These are phyloP conservation scores for Aspergillus conjunctus DNA, from an alignment of 495 filamentous ascomycete genomes.

Conservation along the genomic window DNA sequence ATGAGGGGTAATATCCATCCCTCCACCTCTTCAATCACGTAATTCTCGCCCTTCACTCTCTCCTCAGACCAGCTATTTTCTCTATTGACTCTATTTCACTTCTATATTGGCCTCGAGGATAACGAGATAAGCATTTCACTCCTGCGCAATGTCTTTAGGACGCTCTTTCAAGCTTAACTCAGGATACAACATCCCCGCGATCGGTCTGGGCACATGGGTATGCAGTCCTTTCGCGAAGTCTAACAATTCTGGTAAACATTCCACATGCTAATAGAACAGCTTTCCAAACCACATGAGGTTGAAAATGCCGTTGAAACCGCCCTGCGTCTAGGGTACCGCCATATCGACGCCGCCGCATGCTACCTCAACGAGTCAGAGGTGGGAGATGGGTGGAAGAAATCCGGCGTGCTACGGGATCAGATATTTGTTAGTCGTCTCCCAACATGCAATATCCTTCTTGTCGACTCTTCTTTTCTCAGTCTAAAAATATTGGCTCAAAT, in stretches of 20 bases:
- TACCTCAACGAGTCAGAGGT: conserved; percentile 50
- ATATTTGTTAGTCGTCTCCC: conserved; percentile 40
- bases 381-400: conserved; percentile 46
- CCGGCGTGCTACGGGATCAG: conserved; percentile 43
- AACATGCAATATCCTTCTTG: background rate
- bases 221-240: conserved; percentile 12
- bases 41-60: no score
- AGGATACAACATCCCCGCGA: conserved; percentile 42
- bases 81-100: background rate
- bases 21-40: no score
- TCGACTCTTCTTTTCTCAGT: background rate
- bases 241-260: no score
- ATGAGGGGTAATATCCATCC: conserved; percentile 19
- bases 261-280: conserved; percentile 31
- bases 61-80: background rate
- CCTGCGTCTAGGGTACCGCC: conserved; percentile 51
- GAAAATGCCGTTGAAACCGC: conserved; percentile 51
- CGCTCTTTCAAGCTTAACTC: conserved; percentile 45
- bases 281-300: conserved; percentile 51
- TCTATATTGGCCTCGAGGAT: background rate
- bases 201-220: conserved; percentile 40
- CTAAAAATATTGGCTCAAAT: background rate
- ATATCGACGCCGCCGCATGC: conserved; percentile 41
- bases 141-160: conserved; percentile 37
- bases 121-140: background rate